Base-by-base conservation (phyloP, 805 yeast species). In the Myxozyma kluyveri region DNA sequence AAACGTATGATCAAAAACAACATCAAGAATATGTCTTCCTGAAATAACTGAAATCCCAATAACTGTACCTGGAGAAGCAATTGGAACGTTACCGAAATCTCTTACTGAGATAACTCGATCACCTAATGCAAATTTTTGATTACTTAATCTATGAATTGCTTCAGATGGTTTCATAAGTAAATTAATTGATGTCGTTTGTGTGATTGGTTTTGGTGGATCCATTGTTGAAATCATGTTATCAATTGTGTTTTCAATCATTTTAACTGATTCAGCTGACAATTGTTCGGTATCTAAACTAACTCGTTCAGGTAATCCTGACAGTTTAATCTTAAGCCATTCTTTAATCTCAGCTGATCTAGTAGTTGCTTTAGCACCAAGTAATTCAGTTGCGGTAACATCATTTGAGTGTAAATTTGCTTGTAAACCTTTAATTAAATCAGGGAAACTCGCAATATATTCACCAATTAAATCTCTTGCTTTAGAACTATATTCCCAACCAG, bases 31-130 rank as follows among this genome's bases (percentile, higher is more conserved):
- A 9, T 38, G 44, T 3, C 50, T 43, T 2, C 57, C 60, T n/a
- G 43, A 43, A 9, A 27, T 10, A 2, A 36, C 23, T 3, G 61
- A 39, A 17, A 56, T 46, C 37, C 80, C 74, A 45, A 87, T 84
- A 49, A 93, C 95, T 0, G 96, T 89, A 67, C 99, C 99, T 63
- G 85, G 85, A 23, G 87, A 77, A 65, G 85, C 88, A 50, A 83
- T 70, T 24, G 96, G 96, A 14, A 90, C 96, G 64, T 87, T 88
- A 46, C 98, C 98, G 22, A 86, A 81, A 61, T 83, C 86, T 61
- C 85, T 84, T 21, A 88, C 86, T 60, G 87, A 89, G 22, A 86
- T 78, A 27, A 93, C 88, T 55, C 99, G 79, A 65, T 93, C 97
- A 62, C 99, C 99, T 21, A 93, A 74, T 26, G 78, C 76, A 66